Evolutionary conservation across 1,139 yeast species (phyloP).

Genomic region (Yamadazyma songkhlaensis): DNA sequence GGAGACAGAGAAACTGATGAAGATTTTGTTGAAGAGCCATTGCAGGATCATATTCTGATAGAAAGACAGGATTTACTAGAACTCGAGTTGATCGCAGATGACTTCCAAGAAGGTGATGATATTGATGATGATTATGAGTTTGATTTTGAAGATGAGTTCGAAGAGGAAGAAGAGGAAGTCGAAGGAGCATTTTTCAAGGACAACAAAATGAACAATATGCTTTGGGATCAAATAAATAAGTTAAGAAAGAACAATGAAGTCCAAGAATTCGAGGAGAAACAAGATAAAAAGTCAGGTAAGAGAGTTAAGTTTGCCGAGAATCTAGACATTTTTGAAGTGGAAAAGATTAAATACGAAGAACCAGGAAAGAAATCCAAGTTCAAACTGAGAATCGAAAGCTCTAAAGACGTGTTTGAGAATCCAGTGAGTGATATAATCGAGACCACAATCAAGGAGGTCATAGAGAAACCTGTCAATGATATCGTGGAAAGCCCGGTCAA

Average conservation of each 20-base stretch:
- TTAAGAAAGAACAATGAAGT: conserved; percentile 16
- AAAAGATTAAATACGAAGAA: conserved; percentile 49
- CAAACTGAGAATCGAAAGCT: not conserved
- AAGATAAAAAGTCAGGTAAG: conserved; percentile 26
- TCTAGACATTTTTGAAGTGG: conserved; percentile 58
- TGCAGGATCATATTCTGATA: conserved; percentile 18
- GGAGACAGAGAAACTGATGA: conserved; percentile 5
- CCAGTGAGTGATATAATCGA: conserved; percentile 5
- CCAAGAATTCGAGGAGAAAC: conserved; percentile 2
- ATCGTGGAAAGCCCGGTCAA: conserved; percentile 7
- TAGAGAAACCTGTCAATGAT: conserved; percentile 8
- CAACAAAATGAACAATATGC: conserved; percentile 17
- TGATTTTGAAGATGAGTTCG: conserved; percentile 24
- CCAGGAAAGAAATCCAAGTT: conserved; percentile 22
- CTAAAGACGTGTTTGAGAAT: conserved; percentile 1
- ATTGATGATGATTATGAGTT: conserved; percentile 33
- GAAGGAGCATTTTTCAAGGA: conserved; percentile 9
- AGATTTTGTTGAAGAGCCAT: conserved; percentile 4
- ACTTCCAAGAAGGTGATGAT: conserved; percentile 38
- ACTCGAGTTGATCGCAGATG: conserved; percentile 50
- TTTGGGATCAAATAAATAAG: conserved; percentile 30
- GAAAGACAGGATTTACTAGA: conserved; percentile 31
- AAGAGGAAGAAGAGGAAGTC: conserved; percentile 22
- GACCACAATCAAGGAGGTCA: conserved; percentile 5
- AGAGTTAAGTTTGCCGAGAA: conserved; percentile 51